These are phyloP conservation scores for Sarocladiaceae sp. DNA, from an alignment of 2,329 filamentous ascomycete species.

Conservation along the genomic window DNA sequence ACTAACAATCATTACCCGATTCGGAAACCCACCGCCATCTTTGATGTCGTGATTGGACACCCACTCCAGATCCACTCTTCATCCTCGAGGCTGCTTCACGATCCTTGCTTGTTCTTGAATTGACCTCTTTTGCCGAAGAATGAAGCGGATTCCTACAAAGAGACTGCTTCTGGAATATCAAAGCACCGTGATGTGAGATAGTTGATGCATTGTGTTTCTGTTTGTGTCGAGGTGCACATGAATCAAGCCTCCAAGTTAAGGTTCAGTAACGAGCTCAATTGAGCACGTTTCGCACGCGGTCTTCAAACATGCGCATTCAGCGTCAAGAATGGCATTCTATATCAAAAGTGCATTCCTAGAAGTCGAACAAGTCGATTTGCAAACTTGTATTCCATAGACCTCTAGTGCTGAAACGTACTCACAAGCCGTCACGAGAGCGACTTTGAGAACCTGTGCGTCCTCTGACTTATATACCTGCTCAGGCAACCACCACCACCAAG, in stretches of 20 bases:
- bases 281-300: neutral
- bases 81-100: too few relatives aligned
- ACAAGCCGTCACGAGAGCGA: neutral
- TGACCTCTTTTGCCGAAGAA: too few relatives aligned
- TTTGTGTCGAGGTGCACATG: too few relatives aligned
- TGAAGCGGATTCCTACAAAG: too few relatives aligned
- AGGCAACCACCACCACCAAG: neutral
- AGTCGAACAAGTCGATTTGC: too few relatives aligned
- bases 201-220: too few relatives aligned
- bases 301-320: neutral
- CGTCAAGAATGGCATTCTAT: too few relatives aligned
- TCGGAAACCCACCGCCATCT: neutral
- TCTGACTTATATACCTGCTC: too few relatives aligned
- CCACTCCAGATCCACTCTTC: neutral
- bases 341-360: neutral
- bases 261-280: constrained; percentile 1
- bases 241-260: too few relatives aligned
- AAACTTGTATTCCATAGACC: neutral
- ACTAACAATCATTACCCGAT: constrained; percentile 6
- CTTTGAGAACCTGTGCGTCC: constrained; percentile 8
- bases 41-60: neutral
- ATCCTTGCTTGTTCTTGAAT: neutral
- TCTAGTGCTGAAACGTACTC: neutral
- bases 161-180: too few relatives aligned
- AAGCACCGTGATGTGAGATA: too few relatives aligned